Evolutionary conservation across 164 flowering plant species (phyloP), one percentile per base, ranked within the genome.

Genomic region (Nymphaea colorata): DNA sequence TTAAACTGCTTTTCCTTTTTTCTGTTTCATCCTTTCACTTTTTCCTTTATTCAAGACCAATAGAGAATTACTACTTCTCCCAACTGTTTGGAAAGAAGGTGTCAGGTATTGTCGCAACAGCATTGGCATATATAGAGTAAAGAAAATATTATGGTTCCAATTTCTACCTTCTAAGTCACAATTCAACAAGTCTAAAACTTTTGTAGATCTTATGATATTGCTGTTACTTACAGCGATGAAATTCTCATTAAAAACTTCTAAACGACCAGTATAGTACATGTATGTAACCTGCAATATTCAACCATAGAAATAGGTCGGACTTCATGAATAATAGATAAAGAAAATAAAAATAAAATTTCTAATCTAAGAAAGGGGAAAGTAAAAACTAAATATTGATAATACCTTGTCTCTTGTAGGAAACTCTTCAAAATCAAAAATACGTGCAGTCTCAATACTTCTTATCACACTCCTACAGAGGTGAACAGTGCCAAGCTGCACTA

Each of bases 221-320:
- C 55, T 47, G 12, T 42, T 60, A 81, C 97, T 87, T 78, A 91
- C 99, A 79, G 86, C 85, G 63, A 85, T 81, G 76, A 95, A 94
- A 69, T 94, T 94, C 79, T 92, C 98, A 80, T 95, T 90, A 72
- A 78, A 89, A 44, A 95, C 98, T 81, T 92, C 99, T 80, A 95
- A 78, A 51, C 98, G 96, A n/a, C 99, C 99, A 18, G 99, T 95
- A 74, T 95, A 95, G 72, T 95, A 95, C 98, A 92, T 95, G 87
- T 92, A 95, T 5, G 99, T 92, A 45, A 95, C 97, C 93, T 89
- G 85, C 42, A 64, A 78, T 5, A 47, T 12, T 47, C 11, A 47
- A 47, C 12, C 55, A 47, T 2, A 6, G 2, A 47, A 47, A 47
- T 12, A 47, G 36, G 36, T 47, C 12, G 55, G 55, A 7, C 12